Conservation (phyloP, 495 filamentous ascomycete species). For the Penicillium coffeae region DNA sequence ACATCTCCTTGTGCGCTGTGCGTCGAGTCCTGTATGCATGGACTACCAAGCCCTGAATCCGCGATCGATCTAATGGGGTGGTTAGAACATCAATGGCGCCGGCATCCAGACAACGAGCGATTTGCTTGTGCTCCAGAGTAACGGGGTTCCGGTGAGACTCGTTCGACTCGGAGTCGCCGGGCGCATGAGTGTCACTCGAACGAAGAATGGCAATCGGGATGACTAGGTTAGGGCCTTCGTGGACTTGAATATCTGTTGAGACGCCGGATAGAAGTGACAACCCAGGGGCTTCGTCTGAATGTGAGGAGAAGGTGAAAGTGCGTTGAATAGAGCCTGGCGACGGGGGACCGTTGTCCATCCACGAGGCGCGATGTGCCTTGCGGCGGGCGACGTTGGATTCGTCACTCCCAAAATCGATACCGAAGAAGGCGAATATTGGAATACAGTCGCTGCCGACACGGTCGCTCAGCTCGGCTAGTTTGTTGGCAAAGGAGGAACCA, state of each 20-base stretch:
- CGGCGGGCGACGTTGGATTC: constrained; percentile 33
- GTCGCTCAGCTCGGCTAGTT: constrained; percentile 65
- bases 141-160: constrained; percentile 34
- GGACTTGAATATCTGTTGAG: constrained; percentile 64
- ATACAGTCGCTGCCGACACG: constrained; percentile 56
- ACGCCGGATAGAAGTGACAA: constrained; percentile 65
- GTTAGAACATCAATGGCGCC: constrained; percentile 83
- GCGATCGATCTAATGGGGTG: constrained; percentile 66
- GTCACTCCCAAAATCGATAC: constrained; percentile 47
- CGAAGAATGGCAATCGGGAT: constrained; percentile 69
- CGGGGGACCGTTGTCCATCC: constrained; percentile 30
- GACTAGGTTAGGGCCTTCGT: constrained; percentile 67
- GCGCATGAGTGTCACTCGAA: constrained; percentile 25
- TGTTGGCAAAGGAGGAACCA: constrained; percentile 65
- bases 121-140: constrained; percentile 40
- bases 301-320: constrained; percentile 43
- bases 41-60: constrained; percentile 68
- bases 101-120: constrained; percentile 70
- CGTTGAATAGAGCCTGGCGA: constrained; percentile 36
- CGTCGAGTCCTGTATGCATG: constrained; percentile 80
- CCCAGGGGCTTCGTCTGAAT: constrained; percentile 60
- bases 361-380: constrained; percentile 36
- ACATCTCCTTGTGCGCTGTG: constrained; percentile 64
- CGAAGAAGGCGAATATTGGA: constrained; percentile 73
- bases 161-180: constrained; percentile 15